Percentiles rank a stretch among this genome's conserved stretches.
phyloP scores from a whole-genome alignment of 176 grass and related monocot species.

The Phoenix dactylifera region DNA sequence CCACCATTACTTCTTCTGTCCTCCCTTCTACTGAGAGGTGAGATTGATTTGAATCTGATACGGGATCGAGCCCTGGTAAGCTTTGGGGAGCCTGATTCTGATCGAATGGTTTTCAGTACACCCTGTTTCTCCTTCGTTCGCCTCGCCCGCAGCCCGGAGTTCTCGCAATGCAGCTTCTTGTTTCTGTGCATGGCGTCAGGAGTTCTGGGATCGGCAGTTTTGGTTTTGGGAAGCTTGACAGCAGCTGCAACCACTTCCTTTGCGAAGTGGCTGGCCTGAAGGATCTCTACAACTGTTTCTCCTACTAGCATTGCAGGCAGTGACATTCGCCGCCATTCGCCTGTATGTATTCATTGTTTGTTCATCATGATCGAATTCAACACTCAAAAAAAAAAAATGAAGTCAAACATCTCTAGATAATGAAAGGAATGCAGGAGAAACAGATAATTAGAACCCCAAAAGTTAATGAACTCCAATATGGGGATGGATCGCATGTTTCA shows the following conservation, averaged over 20 bases:
- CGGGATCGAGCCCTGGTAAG: constrained; percentile 37
- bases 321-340: constrained; percentile 62
- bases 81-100: constrained; percentile 38
- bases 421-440: no score
- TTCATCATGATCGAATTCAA: neutral
- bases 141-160: constrained; percentile 34
- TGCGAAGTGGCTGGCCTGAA: constrained; percentile 63
- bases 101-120: constrained; percentile 12
- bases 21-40: constrained; percentile 21
- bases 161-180: constrained; percentile 20
- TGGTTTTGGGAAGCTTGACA: neutral
- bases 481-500: no score
- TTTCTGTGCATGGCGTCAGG: constrained; percentile 26
- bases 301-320: constrained; percentile 78
- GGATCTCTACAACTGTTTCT: constrained; percentile 70
- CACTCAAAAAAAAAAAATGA: neutral
- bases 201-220: constrained; percentile 32
- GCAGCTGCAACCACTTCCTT: constrained; percentile 35
- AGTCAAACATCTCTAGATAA: neutral
- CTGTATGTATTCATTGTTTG: constrained; percentile 2
- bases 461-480: no score
- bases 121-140: constrained; percentile 75
- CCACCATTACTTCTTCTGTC: neutral
- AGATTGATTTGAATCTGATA: constrained; percentile 72
- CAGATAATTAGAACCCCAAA: no score